Percentiles rank a stretch among this genome's conserved stretches.
These are phyloP conservation scores for Phanerodontia chrysosporium DNA, from an alignment of 768 basidiomycete species.

Conservation along the genomic window DNA sequence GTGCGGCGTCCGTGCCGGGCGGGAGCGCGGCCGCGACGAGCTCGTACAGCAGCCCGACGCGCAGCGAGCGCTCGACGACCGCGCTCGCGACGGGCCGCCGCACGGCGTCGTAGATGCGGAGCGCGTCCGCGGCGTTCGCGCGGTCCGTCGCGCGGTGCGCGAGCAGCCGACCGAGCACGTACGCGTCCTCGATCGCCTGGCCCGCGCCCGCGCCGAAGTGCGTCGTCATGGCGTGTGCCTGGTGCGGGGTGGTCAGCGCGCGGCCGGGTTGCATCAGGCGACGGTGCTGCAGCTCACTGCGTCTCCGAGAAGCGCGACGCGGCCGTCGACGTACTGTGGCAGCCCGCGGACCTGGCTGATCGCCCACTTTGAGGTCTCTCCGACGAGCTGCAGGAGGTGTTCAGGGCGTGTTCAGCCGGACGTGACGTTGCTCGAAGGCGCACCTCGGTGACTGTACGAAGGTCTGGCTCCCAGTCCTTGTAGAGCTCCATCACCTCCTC, in stretches of 20 bases:
- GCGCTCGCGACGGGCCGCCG: constrained; percentile 26
- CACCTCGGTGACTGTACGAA: background rate
- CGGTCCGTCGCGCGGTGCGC: constrained; percentile 34
- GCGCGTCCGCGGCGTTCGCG: constrained; percentile 7
- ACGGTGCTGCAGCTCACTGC: constrained; percentile 23
- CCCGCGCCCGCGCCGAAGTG: constrained; percentile 41
- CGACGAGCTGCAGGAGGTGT: background rate
- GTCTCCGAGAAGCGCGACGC: constrained; percentile 45
- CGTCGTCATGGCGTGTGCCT: constrained; percentile 37
- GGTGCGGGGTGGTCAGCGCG: no score
- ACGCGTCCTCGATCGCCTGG: constrained; percentile 40
- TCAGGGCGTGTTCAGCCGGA: background rate
- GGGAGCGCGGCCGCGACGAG: background rate
- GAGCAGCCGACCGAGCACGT: constrained; percentile 34
- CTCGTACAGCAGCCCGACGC: background rate
- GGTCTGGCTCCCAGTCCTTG: constrained; percentile 8
- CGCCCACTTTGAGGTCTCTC: constrained; percentile 16
- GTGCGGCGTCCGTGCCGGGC: background rate
- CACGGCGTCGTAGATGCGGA: constrained; percentile 27
- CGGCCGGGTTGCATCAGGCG: no score
- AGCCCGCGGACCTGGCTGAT: constrained; percentile 17
- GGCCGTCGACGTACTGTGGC: constrained; percentile 31
- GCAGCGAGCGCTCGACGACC: constrained; percentile 7
- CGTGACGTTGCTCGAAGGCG: background rate
- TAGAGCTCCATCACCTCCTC: constrained; percentile 30